These are phyloP conservation scores for Plasmodium chabaudi DNA, from an alignment of 169 alveolate genomes.

Conservation along the genomic window DNA sequence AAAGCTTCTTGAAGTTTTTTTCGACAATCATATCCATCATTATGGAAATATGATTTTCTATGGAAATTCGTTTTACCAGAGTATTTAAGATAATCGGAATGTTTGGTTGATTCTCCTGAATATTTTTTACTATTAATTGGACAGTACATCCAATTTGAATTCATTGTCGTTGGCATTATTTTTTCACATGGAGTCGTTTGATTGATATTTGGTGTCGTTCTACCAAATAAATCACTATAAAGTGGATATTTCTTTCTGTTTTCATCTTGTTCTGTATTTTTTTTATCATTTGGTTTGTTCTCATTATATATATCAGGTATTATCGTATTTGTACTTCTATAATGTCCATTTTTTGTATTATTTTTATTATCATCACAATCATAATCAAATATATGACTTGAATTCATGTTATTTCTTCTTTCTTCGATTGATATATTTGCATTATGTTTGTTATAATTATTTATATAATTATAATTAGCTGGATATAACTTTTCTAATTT, in stretches of 20 bases:
- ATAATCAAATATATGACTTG: slow-evolving; percentile 76
- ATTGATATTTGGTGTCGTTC: slow-evolving; percentile 70
- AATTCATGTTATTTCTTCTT: slow-evolving; percentile 63
- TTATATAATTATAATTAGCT: slow-evolving; percentile 67
- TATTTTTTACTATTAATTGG: slow-evolving; percentile 32
- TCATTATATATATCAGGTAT: slow-evolving; percentile 4
- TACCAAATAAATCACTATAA: slow-evolving; percentile 73
- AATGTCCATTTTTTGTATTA: neutral
- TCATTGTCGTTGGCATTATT: slow-evolving; percentile 61
- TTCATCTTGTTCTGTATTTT: slow-evolving; percentile 33
- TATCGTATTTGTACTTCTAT: neutral
- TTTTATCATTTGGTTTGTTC: neutral
- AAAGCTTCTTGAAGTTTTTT: slow-evolving; percentile 62
- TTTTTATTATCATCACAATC: slow-evolving; percentile 14
- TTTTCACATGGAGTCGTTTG: slow-evolving; percentile 29
- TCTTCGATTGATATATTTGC: slow-evolving; percentile 42
- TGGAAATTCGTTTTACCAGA: slow-evolving; percentile 42
- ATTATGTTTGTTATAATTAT: slow-evolving; percentile 65
- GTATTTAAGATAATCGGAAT: slow-evolving; percentile 30
- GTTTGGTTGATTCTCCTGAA: slow-evolving; percentile 3
- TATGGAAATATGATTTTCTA: slow-evolving; percentile 45
- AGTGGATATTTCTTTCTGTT: slow-evolving; percentile 68
- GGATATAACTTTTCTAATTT: slow-evolving; percentile 62
- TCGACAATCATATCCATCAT: slow-evolving; percentile 59
- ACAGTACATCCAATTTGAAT: slow-evolving; percentile 61